These are phyloP conservation scores for Polygonum maritimum DNA, from an alignment of 148 eudicot species.

Conservation along the genomic window DNA sequence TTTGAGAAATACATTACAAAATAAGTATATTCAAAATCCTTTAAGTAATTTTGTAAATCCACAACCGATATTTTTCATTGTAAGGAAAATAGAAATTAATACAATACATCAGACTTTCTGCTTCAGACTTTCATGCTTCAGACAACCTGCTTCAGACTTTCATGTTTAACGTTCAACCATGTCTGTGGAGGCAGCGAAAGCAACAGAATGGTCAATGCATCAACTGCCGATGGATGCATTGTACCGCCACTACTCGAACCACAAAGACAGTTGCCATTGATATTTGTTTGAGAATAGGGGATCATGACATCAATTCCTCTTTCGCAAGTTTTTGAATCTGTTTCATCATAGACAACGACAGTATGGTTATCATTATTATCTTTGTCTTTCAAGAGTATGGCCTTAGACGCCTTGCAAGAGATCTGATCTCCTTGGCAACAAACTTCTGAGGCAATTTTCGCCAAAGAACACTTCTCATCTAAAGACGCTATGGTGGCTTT, in stretches of 20 bases:
- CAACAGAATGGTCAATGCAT: constrained; percentile 66
- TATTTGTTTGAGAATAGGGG: constrained; percentile 41
- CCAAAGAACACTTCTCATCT: constrained; percentile 32
- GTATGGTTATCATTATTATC: constrained; percentile 45
- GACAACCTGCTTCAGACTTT: constrained; percentile 42
- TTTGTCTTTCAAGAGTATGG: constrained; percentile 38
- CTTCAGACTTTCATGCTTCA: no score
- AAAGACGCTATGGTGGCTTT: constrained; percentile 25
- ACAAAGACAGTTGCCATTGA: constrained; percentile 24
- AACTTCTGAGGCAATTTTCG: constrained; percentile 52
- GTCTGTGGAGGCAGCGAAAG: constrained; percentile 78
- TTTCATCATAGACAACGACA: constrained; percentile 51
- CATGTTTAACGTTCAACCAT: constrained; percentile 61
- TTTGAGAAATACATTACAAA: no score
- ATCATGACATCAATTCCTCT: constrained; percentile 64
- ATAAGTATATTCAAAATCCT: no score
- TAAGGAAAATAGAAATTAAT: no score
- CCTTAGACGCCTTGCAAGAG: constrained; percentile 46
- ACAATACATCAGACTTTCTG: no score
- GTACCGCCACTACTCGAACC: constrained; percentile 25
- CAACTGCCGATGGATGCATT: constrained; percentile 57
- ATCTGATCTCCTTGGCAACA: constrained; percentile 72
- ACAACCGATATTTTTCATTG: no score
- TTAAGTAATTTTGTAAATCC: neutral
- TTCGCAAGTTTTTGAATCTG: constrained; percentile 38